Percentiles rank a stretch among this genome's conserved stretches.
Conservation (phyloP, 805 yeast genomes). For the Hanseniaspora occidentalis region DNA sequence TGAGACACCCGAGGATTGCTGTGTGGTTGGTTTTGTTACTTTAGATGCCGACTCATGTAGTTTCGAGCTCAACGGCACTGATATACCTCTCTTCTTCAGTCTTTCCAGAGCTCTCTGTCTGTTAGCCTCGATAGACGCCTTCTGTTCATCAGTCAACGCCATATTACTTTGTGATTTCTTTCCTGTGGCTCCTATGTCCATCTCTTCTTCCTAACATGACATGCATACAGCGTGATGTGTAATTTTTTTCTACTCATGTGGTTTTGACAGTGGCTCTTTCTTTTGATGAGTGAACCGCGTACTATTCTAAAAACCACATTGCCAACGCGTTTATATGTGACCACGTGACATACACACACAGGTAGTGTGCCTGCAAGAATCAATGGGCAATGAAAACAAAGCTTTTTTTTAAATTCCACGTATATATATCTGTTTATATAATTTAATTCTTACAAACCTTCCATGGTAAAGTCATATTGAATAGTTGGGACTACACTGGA, state of each 20-base stretch:
- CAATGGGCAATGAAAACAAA: no score
- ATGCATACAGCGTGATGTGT: neutral
- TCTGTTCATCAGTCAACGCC: conserved; percentile 20
- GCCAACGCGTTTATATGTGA: no score
- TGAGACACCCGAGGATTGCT: neutral
- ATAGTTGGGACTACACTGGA: conserved; percentile 97
- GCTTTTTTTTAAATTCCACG: neutral
- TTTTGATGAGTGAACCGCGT: neutral
- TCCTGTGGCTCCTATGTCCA: neutral
- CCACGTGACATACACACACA: no score
- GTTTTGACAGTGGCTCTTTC: neutral
- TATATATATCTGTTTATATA: neutral
- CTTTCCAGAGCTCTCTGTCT: conserved; percentile 50
- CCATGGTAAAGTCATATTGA: conserved; percentile 98
- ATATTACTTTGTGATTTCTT: conserved; percentile 1
- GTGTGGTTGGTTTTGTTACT: neutral
- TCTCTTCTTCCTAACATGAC: neutral
- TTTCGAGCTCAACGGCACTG: neutral
- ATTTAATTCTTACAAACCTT: conserved; percentile 43
- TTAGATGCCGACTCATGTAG: neutral
- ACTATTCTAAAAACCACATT: no score
- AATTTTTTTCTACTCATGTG: neutral
- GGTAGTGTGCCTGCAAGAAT: no score
- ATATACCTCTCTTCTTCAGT: conserved; percentile 33
- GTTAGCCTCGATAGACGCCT: conserved; percentile 38